A percentile compares a stretch with the other conserved stretches of the same genome.
Evolutionary conservation across 805 yeast species (phyloP).

Genomic region (Wickerhamiella azymoides): DNA sequence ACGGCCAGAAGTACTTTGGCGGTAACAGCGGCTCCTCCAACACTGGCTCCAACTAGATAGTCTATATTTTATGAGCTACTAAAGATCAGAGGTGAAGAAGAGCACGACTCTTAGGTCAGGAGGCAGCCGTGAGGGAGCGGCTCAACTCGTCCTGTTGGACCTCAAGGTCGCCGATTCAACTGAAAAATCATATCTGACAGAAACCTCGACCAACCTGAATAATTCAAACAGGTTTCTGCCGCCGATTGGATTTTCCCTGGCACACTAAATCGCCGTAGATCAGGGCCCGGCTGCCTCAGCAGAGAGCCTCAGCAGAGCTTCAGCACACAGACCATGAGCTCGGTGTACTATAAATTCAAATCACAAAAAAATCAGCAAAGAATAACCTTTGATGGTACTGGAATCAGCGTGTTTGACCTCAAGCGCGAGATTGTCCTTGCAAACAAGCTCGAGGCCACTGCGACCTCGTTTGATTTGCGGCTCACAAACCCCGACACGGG

Average conservation of each 20-base stretch:
- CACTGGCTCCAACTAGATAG: background rate
- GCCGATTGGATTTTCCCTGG: no score
- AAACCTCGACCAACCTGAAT: no score
- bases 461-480: slow-evolving; percentile 58
- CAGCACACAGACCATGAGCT: slow-evolving; percentile 54
- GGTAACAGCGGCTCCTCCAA: background rate
- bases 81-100: no score
- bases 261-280: no score
- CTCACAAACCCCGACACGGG: slow-evolving; percentile 57
- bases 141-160: no score
- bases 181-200: no score
- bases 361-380: slow-evolving; percentile 73
- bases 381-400: slow-evolving; percentile 88
- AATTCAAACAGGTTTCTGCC: no score
- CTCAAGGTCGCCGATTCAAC: no score
- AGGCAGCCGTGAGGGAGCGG: no score
- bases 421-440: slow-evolving; percentile 78
- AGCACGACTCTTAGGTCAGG: no score
- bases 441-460: slow-evolving; percentile 70
- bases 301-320: no score
- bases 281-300: no score
- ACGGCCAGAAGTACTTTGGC: background rate
- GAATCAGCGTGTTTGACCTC: slow-evolving; percentile 85
- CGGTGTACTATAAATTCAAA: slow-evolving; percentile 73
- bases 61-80: background rate